Percentiles rank a stretch among this genome's conserved stretches.
phyloP scores from a whole-genome alignment of 768 basidiomycete species.

The Kwoniella botswanensis region DNA sequence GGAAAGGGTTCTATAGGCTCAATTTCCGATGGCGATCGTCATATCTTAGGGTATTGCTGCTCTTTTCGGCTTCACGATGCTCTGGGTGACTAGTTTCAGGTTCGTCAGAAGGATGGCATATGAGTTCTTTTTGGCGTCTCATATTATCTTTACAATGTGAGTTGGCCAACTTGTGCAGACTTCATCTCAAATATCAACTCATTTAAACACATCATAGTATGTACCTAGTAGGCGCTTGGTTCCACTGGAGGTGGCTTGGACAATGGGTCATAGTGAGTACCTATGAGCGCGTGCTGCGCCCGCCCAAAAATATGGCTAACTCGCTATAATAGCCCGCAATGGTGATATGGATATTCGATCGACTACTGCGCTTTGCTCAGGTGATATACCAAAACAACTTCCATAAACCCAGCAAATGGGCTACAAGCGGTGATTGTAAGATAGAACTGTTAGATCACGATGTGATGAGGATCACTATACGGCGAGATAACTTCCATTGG shows the following conservation, averaged over 20 bases:
- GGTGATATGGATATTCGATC: constrained; percentile 54
- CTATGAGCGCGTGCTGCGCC: no score
- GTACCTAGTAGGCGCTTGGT: constrained; percentile 42
- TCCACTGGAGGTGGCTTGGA: constrained; percentile 42
- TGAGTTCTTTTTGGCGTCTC: constrained; percentile 56
- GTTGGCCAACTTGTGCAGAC: constrained; percentile 1
- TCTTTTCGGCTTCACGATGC: constrained; percentile 38
- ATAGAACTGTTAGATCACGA: constrained; percentile 40
- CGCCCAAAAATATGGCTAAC: no score
- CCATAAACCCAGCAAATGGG: constrained; percentile 24
- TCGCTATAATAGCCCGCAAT: constrained; percentile 38
- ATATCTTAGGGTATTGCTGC: constrained; percentile 38
- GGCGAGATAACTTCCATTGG: constrained; percentile 30
- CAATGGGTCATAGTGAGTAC: constrained; percentile 44
- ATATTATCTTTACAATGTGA: constrained; percentile 54
- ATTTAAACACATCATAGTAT: constrained; percentile 17
- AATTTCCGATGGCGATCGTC: background rate
- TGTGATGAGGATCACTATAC: constrained; percentile 36
- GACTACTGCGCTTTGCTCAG: constrained; percentile 42
- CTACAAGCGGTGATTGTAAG: constrained; percentile 19
- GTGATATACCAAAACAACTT: constrained; percentile 50
- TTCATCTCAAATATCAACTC: constrained; percentile 1
- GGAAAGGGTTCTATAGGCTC: background rate
- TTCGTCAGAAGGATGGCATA: constrained; percentile 49
- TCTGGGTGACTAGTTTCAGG: constrained; percentile 44